Evolutionary conservation across 1,284 basidiomycete species (phyloP).

Genomic region (Hortiboletus rubellus): DNA sequence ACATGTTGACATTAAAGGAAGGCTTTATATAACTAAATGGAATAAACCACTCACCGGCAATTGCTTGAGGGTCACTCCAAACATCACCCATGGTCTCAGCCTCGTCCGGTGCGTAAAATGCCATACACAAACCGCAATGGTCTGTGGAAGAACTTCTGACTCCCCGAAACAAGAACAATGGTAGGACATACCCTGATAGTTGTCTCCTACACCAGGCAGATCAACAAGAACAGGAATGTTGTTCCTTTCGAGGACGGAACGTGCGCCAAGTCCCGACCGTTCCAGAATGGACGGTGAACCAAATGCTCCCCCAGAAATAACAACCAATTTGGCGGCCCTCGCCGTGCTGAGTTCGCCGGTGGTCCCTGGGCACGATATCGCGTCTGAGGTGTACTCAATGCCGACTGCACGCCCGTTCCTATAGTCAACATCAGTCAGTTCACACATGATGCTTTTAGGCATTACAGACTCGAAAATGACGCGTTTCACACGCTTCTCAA

Average conservation of each 20-base stretch:
- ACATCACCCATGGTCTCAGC: no score
- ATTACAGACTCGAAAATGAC: constrained; percentile 16
- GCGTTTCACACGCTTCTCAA: no score
- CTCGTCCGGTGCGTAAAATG: no score
- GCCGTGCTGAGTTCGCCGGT: constrained; percentile 28
- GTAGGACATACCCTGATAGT: constrained; percentile 45
- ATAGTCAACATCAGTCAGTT: not conserved
- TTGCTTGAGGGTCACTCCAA: no score
- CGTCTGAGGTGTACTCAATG: constrained; percentile 53
- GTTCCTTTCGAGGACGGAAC: constrained; percentile 41
- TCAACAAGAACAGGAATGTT: constrained; percentile 45
- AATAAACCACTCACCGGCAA: no score
- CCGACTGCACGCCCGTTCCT: constrained; percentile 55
- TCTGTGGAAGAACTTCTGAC: constrained; percentile 23
- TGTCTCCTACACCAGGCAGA: constrained; percentile 58
- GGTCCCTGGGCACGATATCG: constrained; percentile 25
- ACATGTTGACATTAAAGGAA: no score
- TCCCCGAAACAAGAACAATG: not conserved
- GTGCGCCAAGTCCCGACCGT: constrained; percentile 51
- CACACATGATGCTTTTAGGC: not conserved
- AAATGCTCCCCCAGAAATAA: constrained; percentile 34
- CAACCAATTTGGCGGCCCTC: not conserved
- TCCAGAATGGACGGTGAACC: constrained; percentile 58
- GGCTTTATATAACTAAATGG: no score
- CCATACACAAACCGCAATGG: no score